Evolutionary conservation across 441 rosid genomes (phyloP).

Genomic region (Bocquillonia castaneifolia): DNA sequence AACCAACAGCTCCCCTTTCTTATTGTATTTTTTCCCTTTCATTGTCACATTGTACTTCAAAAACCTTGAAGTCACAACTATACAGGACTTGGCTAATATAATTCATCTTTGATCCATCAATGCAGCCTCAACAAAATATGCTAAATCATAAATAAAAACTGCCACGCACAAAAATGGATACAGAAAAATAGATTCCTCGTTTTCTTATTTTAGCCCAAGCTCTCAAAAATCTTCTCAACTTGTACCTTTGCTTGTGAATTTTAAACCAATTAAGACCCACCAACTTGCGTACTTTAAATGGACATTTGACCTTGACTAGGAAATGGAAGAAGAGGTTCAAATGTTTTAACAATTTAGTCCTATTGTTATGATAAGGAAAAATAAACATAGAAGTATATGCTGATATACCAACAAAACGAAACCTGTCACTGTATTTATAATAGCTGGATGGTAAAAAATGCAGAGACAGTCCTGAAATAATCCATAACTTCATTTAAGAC

Average conservation of each 20-base stretch:
- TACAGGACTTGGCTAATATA: too few species aligned
- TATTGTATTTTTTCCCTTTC: too few species aligned
- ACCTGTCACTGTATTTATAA: not conserved
- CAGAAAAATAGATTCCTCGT: not conserved
- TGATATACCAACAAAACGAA: not conserved
- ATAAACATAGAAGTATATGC: not conserved
- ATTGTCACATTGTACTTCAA: too few species aligned
- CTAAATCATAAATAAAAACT: too few species aligned
- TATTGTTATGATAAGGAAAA: not conserved
- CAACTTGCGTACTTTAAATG: not conserved
- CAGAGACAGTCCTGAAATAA: not conserved
- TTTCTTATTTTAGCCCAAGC: not conserved
- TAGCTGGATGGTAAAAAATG: not conserved
- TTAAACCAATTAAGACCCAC: not conserved
- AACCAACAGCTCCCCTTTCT: too few species aligned
- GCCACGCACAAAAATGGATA: not conserved
- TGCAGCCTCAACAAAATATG: too few species aligned
- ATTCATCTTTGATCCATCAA: too few species aligned
- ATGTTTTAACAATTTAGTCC: not conserved
- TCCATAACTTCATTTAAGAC: not conserved
- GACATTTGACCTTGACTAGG: not conserved
- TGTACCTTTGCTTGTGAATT: not conserved
- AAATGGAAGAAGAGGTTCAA: not conserved
- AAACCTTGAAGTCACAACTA: too few species aligned
- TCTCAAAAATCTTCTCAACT: conserved; percentile 1